Base-by-base conservation (phyloP, 108 stramenopile genomes). In the Poteriospumella lacustris region DNA sequence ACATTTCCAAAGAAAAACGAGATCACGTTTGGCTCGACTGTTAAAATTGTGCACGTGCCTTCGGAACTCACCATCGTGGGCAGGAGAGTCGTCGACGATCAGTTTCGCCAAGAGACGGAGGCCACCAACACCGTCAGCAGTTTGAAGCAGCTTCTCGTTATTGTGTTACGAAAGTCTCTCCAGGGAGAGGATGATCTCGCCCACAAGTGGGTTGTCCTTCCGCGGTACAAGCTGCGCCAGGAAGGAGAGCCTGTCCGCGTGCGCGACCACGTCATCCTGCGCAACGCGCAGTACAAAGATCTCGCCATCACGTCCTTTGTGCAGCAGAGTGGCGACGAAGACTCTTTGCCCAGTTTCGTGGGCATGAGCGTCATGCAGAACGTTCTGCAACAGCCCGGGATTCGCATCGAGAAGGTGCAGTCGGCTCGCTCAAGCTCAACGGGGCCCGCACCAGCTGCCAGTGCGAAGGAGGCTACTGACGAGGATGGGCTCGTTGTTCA, bases 221-320 rank as follows among this genome's bases (percentile, higher is more conserved):
- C 70, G 42, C 38, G 70, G 42, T 73, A 73, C 36, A 15, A 33
- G 33, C 31, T 73, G 5, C 12, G 70, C 26, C 26, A 38, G 3
- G 70, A 73, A 3, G 70, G 12, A 24, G 70, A 73, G 26, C 41
- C 43, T 29, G 70, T 73, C 42, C 43, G 43, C 12, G 31, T 12
- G 5, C 5, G 42, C 36, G 70, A 73, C 70, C 36, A 73, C 41
- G 47, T 73, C 24, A 24, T 73, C 33, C 41, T 73, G 3, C 38
- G 42, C 9, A 73, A 56, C 42, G 24, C 31, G 9, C 47, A 52
- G 31, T 42, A 52, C 41, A 42, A 39, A 56, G 9, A 15, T 26
- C 5, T 19, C 9, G 26, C 31, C 42, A 3, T 73, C 3, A 73
- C 70, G 31, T 56, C 47, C 33, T 52, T 73, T 33, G 9, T 3